A percentile compares a stretch with the other conserved stretches of the same genome.
Conservation (phyloP, 2,329 filamentous ascomycete species). For the Phialophora expanda region DNA sequence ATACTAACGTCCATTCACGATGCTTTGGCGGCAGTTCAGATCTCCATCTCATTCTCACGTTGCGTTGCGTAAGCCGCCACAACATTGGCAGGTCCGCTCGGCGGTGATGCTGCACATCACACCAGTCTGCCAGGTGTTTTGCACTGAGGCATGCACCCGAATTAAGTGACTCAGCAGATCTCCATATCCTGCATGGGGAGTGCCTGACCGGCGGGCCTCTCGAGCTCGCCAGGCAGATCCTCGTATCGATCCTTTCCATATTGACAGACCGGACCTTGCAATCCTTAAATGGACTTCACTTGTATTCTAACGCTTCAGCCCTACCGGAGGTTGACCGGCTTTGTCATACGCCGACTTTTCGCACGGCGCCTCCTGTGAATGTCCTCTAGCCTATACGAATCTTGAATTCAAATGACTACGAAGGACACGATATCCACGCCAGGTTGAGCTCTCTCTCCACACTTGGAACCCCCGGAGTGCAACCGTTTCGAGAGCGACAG, state of each 20-base stretch:
- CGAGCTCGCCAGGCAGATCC: background rate
- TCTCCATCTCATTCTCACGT: background rate
- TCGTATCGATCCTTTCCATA: background rate
- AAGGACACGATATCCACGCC: no score
- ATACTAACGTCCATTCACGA: background rate
- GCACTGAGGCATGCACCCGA: background rate
- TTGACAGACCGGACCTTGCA: background rate
- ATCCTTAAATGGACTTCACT: background rate
- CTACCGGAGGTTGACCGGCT: background rate
- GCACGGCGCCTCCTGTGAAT: background rate
- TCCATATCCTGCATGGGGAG: background rate
- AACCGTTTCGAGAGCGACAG: no score
- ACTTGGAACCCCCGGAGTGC: no score
- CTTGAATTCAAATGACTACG: no score
- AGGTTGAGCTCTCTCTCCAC: no score
- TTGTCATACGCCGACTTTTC: background rate
- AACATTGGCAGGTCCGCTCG: background rate
- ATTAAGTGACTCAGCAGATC: background rate
- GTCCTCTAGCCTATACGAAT: no score
- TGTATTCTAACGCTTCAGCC: background rate
- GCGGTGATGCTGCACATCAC: background rate
- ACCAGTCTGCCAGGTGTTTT: background rate
- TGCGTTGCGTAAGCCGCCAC: background rate
- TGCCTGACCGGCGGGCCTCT: background rate
- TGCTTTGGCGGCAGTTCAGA: background rate